These are phyloP conservation scores for Aspergillus leporis DNA, from an alignment of 495 filamentous ascomycete genomes.

Conservation along the genomic window DNA sequence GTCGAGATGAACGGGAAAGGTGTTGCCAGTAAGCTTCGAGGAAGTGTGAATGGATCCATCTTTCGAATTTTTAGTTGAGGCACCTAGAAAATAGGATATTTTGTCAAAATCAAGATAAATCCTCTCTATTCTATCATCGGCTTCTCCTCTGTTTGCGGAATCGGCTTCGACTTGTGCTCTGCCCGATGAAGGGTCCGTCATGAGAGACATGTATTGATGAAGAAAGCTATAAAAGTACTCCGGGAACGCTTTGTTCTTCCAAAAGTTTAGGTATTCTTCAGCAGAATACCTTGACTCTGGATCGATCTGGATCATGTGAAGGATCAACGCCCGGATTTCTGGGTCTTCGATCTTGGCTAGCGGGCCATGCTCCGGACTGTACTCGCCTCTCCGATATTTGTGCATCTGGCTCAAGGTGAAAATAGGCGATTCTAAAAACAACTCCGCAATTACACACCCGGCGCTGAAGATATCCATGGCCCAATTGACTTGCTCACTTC, in stretches of 20 bases:
- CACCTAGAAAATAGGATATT: constrained; percentile 86
- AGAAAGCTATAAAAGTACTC: constrained; percentile 96
- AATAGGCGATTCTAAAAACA: constrained; percentile 93
- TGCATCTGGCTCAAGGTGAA: constrained; percentile 92
- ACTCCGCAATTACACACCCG: constrained; percentile 95
- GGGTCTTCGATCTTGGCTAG: constrained; percentile 84
- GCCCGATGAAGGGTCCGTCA: constrained; percentile 90
- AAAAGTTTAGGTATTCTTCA: constrained; percentile 92
- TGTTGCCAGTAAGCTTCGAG: constrained; percentile 35
- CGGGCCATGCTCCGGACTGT: constrained; percentile 78
- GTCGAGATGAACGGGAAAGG: constrained; percentile 80
- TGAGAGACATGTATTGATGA: constrained; percentile 93
- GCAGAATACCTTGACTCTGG: constrained; percentile 90
- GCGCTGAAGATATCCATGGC: constrained; percentile 99
- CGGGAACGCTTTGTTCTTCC: constrained; percentile 88
- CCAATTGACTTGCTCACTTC: constrained; percentile 72
- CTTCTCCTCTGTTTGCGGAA: constrained; percentile 69
- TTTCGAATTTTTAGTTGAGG: constrained; percentile 19
- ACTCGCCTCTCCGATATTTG: constrained; percentile 89
- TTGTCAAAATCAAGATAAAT: constrained; percentile 96
- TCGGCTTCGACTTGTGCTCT: constrained; percentile 62
- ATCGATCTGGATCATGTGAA: constrained; percentile 93
- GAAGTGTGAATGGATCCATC: constrained; percentile 25
- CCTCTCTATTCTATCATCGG: constrained; percentile 90
- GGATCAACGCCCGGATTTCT: constrained; percentile 81